Percentiles rank a stretch among this genome's conserved stretches.
These are phyloP conservation scores for Eucalyptus cloeziana DNA, from an alignment of 345 rosid genomes.

Conservation along the genomic window DNA sequence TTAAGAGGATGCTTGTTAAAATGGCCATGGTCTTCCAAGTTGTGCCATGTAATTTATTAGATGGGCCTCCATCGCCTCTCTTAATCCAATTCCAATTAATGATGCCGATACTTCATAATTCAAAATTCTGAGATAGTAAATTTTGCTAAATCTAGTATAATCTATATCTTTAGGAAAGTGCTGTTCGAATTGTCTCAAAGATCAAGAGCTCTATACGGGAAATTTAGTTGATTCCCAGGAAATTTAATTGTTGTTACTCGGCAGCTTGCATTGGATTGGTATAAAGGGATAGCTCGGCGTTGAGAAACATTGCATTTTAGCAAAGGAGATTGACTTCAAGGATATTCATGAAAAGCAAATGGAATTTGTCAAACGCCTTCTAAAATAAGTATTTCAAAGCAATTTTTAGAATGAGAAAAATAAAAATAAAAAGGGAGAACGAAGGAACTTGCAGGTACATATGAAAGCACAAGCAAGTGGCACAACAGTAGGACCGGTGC, in stretches of 20 bases:
- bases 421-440: too few relatives aligned
- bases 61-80: rapidly evolving
- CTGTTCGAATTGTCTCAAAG: not conserved
- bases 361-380: rapidly evolving
- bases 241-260: rapidly evolving
- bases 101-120: rapidly evolving
- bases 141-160: not conserved
- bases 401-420: too few relatives aligned
- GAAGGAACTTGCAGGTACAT: too few relatives aligned
- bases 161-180: not conserved
- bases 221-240: rapidly evolving
- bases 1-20: too few relatives aligned
- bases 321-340: too few relatives aligned
- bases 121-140: not conserved
- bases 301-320: rapidly evolving
- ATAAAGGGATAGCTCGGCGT: rapidly evolving
- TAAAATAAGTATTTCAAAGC: too few relatives aligned
- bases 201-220: not conserved
- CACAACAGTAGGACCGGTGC: not conserved
- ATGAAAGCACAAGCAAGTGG: not conserved
- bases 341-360: rapidly evolving
- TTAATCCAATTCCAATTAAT: not conserved
- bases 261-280: too few relatives aligned
- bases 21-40: too few relatives aligned
- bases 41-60: rapidly evolving